Evolutionary conservation across 202 grass and related monocot genomes (phyloP), one percentile per base, ranked within the genome.

Genomic region (Hordeum pubiflorum): DNA sequence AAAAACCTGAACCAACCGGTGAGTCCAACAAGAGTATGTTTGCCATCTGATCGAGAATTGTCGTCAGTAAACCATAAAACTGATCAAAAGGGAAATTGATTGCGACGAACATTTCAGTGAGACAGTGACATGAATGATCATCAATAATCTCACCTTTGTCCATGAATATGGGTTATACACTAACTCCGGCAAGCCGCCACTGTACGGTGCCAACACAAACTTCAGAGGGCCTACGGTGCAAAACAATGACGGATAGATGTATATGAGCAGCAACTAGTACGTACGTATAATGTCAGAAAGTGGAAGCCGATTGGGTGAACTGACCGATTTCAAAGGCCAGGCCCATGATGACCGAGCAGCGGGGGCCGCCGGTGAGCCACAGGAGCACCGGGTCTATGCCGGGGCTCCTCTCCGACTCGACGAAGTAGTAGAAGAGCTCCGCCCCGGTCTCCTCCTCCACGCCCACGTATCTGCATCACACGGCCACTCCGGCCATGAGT

Each of bases 361-460:
- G 20, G 1, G 41, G 77, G 10, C 89, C 87, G 2, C 89, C 85
- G 2, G 82, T 61, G 27, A 91, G 76, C 91, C 88, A 91, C 0
- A 94, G 34, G 7, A 91, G 0, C 4, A 91, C 4, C 0, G 86
- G 66, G 39, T 91, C 91, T 9, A 34, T 65, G 26, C 31, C 4
- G 1, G 88, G 91, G 8, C 22, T 86, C 58, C 82, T 27, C 83
- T 94, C 82, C 7, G 91, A 93, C 75, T 81, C 63, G 12, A 86
- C 75, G 71, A 86, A 90, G 24, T 94, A 94, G 89, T 95, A 95
- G 82, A 95, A 95, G 24, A 90, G 85, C 76, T 91, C 83, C 6
- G 80, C 23, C 0, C 86, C 88, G 0, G 84, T 86, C 29, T 56
- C 75, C 9, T 93, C 88, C 60, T 84, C 91, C 54, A 91, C 72